Percentiles rank a stretch among this genome's conserved stretches.
Evolutionary conservation across 805 yeast genomes (phyloP).

Genomic region (Tetrapisispora taiwanensis): DNA sequence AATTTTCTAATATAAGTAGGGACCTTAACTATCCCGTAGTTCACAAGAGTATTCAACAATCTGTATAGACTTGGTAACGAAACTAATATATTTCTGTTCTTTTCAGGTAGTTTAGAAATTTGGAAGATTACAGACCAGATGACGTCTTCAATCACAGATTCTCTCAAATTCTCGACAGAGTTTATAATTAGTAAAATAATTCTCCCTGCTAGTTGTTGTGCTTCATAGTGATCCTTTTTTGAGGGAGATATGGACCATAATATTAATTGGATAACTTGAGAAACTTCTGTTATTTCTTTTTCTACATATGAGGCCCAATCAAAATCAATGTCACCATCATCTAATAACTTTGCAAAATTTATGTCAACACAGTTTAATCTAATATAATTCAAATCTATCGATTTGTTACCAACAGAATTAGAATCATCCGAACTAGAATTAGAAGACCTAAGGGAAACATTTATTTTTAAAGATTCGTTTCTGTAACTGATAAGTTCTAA

Average conservation of each 20-base stretch:
- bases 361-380: slow-evolving; percentile 17
- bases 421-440: neutral
- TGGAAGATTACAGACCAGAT: slow-evolving; percentile 30
- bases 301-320: slow-evolving; percentile 27
- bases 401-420: slow-evolving; percentile 23
- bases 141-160: slow-evolving; percentile 30
- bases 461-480: slow-evolving; percentile 54
- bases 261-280: slow-evolving; percentile 22
- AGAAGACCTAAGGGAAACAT: neutral
- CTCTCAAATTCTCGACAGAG: slow-evolving; percentile 18
- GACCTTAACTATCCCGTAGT: slow-evolving; percentile 36
- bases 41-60: slow-evolving; percentile 34
- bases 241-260: slow-evolving; percentile 28
- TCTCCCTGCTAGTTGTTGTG: slow-evolving; percentile 24
- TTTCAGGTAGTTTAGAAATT: slow-evolving; percentile 29
- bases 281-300: slow-evolving; percentile 15
- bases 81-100: slow-evolving; percentile 11
- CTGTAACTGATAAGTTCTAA: slow-evolving; percentile 53
- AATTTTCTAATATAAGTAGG: slow-evolving; percentile 62
- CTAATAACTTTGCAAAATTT: slow-evolving; percentile 17
- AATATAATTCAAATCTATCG: slow-evolving; percentile 24
- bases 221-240: slow-evolving; percentile 22
- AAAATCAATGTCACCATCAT: slow-evolving; percentile 21
- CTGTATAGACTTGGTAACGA: slow-evolving; percentile 33
- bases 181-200: slow-evolving; percentile 22